phyloP scores from a whole-genome alignment of 768 basidiomycete genomes.

The Tylopilus plumbeoviolaceoides region DNA sequence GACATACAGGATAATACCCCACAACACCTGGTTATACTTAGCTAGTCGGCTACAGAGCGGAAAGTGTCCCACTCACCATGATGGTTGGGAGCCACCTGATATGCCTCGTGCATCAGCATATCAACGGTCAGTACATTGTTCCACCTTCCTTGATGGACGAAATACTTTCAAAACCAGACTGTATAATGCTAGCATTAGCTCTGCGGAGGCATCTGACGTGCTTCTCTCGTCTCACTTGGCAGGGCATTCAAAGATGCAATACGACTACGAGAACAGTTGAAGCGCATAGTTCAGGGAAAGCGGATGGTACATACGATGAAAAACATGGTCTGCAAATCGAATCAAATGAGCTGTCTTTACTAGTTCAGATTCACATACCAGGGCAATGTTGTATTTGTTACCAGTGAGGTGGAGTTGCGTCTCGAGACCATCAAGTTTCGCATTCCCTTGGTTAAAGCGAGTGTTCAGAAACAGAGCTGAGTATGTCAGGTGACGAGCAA shows the following conservation, averaged over 20 bases:
- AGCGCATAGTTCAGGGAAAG: background rate
- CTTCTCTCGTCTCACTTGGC: slow-evolving; percentile 46
- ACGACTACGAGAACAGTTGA: slow-evolving; percentile 12
- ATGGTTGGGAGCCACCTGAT: slow-evolving; percentile 60
- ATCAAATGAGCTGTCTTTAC: background rate
- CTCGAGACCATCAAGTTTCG: slow-evolving; percentile 58
- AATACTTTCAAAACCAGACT: slow-evolving; percentile 52
- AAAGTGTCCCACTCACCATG: slow-evolving; percentile 37
- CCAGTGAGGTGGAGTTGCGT: slow-evolving; percentile 53
- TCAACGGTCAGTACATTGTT: background rate
- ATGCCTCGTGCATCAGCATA: slow-evolving; percentile 11
- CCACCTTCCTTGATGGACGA: slow-evolving; percentile 53
- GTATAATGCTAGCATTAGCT: background rate
- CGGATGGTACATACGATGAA: slow-evolving; percentile 50
- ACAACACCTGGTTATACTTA: slow-evolving; percentile 42
- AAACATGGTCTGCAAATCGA: slow-evolving; percentile 52
- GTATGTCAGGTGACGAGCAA: background rate
- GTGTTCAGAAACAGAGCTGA: background rate
- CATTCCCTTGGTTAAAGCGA: slow-evolving; percentile 43
- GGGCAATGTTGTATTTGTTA: slow-evolving; percentile 60
- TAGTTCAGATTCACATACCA: slow-evolving; percentile 38
- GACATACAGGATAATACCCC: slow-evolving; percentile 61
- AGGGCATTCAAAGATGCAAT: slow-evolving; percentile 56
- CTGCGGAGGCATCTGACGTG: background rate
- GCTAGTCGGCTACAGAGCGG: background rate